phyloP scores from a whole-genome alignment of 306 rosid genomes.

The Adenanthera pavonina region DNA sequence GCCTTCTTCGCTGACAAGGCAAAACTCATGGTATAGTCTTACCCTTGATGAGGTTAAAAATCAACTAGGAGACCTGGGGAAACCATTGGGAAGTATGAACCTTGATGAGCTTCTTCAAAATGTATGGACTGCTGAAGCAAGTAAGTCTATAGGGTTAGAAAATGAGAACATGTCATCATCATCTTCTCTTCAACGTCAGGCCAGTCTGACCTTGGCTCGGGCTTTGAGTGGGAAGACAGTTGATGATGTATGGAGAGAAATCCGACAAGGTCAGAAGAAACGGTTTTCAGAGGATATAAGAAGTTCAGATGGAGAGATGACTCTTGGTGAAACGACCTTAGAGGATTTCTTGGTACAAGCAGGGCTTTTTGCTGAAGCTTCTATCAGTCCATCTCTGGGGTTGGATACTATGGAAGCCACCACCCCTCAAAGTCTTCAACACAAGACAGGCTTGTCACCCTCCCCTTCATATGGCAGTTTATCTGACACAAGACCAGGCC shows the following conservation, averaged over 20 bases:
- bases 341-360: conserved; percentile 86
- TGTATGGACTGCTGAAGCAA: conserved; percentile 75
- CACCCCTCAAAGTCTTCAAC: conserved; percentile 48
- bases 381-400: conserved; percentile 48
- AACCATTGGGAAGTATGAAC: conserved; percentile 72
- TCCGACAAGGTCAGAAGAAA: conserved; percentile 71
- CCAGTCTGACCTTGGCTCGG: conserved; percentile 66
- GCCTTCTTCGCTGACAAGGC: conserved; percentile 53
- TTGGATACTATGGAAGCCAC: conserved; percentile 50
- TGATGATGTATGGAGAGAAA: conserved; percentile 84
- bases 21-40: conserved; percentile 70
- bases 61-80: conserved; percentile 61
- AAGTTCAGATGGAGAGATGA: conserved; percentile 48
- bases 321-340: conserved; percentile 72
- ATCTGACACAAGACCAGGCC: conserved; percentile 60
- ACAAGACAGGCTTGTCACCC: conserved; percentile 52
- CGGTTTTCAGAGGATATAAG: conserved; percentile 50
- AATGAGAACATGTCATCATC: conserved; percentile 47
- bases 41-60: conserved; percentile 69
- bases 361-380: conserved; percentile 75
- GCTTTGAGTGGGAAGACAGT: conserved; percentile 77
- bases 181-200: conserved; percentile 64
- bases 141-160: conserved; percentile 48
- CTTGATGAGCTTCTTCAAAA: conserved; percentile 82
- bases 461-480: conserved; percentile 62